A percentile compares a stretch with the other conserved stretches of the same genome.
Evolutionary conservation across 306 rosid species (phyloP).

Genomic region (Aeschynomene evenia): DNA sequence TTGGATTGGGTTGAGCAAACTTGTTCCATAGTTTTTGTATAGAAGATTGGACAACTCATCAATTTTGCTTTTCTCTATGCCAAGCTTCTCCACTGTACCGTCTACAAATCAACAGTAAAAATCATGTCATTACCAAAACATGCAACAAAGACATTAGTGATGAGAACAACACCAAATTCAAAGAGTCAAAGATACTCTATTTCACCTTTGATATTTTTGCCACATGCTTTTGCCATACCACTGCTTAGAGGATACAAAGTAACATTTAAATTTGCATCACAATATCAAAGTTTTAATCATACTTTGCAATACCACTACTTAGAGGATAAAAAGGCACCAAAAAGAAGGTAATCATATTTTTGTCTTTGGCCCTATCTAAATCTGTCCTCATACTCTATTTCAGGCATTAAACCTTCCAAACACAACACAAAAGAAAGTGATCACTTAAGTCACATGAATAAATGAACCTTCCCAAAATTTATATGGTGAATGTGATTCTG

Average conservation of each 20-base stretch:
- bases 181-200: neutral
- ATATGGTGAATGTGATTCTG: conserved; percentile 37
- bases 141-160: neutral
- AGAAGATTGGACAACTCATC: conserved; percentile 60
- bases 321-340: conserved; percentile 70
- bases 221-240: conserved; percentile 71
- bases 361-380: conserved; percentile 64
- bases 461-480: conserved; percentile 35
- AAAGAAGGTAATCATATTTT: conserved; percentile 85
- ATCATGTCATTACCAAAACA: neutral
- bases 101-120: conserved; percentile 44
- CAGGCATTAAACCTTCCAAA: conserved; percentile 39
- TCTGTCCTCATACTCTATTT: conserved; percentile 68
- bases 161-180: neutral
- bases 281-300: conserved; percentile 12
- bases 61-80: conserved; percentile 68
- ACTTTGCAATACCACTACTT: neutral
- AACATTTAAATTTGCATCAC: conserved; percentile 78
- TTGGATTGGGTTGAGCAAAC: conserved; percentile 57
- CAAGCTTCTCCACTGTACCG: conserved; percentile 82
- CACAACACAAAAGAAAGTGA: conserved; percentile 27
- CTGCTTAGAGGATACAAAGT: conserved; percentile 80
- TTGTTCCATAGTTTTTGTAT: conserved; percentile 88
- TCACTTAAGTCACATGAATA: conserved; percentile 30
- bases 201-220: conserved; percentile 75